Percentiles rank a stretch among this genome's conserved stretches.
Evolutionary conservation across 345 rosid genomes (phyloP).

Genomic region (Salix dunnii): DNA sequence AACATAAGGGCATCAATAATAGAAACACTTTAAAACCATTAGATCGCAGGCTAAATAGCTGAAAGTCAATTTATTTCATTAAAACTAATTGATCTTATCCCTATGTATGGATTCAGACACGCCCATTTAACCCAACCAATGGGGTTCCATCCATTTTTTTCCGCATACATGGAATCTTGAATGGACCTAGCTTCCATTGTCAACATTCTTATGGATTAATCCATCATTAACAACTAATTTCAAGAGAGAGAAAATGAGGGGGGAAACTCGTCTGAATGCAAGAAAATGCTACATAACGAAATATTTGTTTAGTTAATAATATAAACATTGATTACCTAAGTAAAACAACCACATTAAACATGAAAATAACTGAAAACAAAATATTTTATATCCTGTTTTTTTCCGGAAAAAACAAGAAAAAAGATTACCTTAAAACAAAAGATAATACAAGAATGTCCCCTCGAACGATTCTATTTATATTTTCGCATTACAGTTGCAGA

Average conservation of each 20-base stretch:
- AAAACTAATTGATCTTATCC: not conserved
- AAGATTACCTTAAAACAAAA: not conserved
- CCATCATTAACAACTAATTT: slow-evolving; percentile 16
- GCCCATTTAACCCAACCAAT: not conserved
- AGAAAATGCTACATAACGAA: not conserved
- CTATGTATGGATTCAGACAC: too few species aligned
- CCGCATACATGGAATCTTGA: slow-evolving; percentile 7
- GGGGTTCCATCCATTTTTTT: not conserved
- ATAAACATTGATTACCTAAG: not conserved
- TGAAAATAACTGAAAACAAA: not conserved
- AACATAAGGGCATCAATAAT: not conserved
- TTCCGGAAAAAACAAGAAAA: not conserved
- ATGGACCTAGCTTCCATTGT: not conserved
- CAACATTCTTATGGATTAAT: slow-evolving; percentile 16
- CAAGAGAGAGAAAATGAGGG: slow-evolving; percentile 2
- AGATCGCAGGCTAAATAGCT: not conserved
- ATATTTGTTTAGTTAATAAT: not conserved
- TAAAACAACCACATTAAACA: not conserved
- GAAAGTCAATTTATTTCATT: not conserved
- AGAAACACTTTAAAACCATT: not conserved
- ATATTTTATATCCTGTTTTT: not conserved
- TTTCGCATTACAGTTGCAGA: not conserved
- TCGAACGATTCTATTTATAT: not conserved
- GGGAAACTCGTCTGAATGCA: not conserved
- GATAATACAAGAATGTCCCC: not conserved